phyloP scores from a whole-genome alignment of 148 eudicot species.

The Camellia granthamiana region DNA sequence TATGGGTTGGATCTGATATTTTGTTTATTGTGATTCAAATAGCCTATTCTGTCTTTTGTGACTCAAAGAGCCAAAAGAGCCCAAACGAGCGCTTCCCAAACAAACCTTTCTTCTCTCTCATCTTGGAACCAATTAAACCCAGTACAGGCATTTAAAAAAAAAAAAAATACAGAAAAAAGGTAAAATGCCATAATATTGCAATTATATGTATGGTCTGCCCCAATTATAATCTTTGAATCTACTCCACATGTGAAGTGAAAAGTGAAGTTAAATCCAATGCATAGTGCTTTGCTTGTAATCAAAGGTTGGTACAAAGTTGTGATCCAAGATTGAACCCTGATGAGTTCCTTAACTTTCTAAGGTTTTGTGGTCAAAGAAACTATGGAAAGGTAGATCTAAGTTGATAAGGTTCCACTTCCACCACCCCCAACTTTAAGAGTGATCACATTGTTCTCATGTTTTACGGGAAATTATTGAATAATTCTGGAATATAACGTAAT shows the following conservation, averaged over 20 bases:
- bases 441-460: background rate
- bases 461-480: background rate
- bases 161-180: background rate
- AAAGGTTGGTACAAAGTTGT: constrained; percentile 10
- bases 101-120: too few relatives aligned
- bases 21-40: too few relatives aligned
- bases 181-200: background rate
- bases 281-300: background rate
- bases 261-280: background rate
- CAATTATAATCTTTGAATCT: background rate
- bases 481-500: too few relatives aligned
- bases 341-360: background rate
- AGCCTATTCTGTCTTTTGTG: too few relatives aligned
- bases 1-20: too few relatives aligned
- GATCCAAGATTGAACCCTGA: background rate
- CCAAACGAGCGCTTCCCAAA: too few relatives aligned
- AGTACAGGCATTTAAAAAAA: background rate
- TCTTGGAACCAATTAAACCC: too few relatives aligned
- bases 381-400: background rate
- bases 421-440: background rate
- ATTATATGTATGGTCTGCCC: too few relatives aligned
- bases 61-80: too few relatives aligned
- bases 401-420: background rate
- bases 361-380: background rate
- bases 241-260: background rate